A percentile compares a stretch with the other conserved stretches of the same genome.
These are phyloP conservation scores for Glaciozyma antarctica DNA, from an alignment of 768 basidiomycete species.

Conservation along the genomic window DNA sequence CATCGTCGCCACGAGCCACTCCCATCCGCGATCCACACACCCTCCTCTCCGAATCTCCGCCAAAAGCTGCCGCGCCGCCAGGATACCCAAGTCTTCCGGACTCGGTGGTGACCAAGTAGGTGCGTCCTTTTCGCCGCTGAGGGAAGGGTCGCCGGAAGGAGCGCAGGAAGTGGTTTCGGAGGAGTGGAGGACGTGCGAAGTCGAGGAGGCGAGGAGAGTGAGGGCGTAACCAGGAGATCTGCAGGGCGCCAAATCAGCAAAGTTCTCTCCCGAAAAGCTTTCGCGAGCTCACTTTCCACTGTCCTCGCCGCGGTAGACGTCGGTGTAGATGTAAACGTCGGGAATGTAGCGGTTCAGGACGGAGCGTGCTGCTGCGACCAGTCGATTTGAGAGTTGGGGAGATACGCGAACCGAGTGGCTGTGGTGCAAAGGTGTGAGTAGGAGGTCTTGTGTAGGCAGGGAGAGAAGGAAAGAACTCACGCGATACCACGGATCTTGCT, in stretches of 20 bases:
- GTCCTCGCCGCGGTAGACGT: slow-evolving; percentile 95
- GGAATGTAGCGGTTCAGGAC: slow-evolving; percentile 93
- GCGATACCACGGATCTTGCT: slow-evolving; percentile 91
- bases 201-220: slow-evolving; percentile 80
- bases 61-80: slow-evolving; percentile 68
- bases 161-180: slow-evolving; percentile 76
- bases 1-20: slow-evolving; percentile 70
- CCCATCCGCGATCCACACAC: slow-evolving; percentile 83
- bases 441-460: slow-evolving; percentile 2
- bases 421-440: slow-evolving; percentile 3
- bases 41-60: slow-evolving; percentile 71
- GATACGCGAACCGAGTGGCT: slow-evolving; percentile 94
- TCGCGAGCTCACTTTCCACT: slow-evolving; percentile 73
- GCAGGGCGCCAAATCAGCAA: not conserved
- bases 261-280: not conserved
- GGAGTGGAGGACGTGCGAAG: slow-evolving; percentile 77
- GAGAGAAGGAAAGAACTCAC: slow-evolving; percentile 49
- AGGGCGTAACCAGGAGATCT: slow-evolving; percentile 96
- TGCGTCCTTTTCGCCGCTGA: not conserved
- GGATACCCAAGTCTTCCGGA: slow-evolving; percentile 84
- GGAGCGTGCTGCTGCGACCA: slow-evolving; percentile 89
- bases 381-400: slow-evolving; percentile 93
- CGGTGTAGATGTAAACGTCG: slow-evolving; percentile 95
- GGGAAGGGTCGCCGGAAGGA: slow-evolving; percentile 39
- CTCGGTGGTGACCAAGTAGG: slow-evolving; percentile 43